phyloP scores from a whole-genome alignment of 345 rosid genomes.

The Eucalyptus curtisii region DNA sequence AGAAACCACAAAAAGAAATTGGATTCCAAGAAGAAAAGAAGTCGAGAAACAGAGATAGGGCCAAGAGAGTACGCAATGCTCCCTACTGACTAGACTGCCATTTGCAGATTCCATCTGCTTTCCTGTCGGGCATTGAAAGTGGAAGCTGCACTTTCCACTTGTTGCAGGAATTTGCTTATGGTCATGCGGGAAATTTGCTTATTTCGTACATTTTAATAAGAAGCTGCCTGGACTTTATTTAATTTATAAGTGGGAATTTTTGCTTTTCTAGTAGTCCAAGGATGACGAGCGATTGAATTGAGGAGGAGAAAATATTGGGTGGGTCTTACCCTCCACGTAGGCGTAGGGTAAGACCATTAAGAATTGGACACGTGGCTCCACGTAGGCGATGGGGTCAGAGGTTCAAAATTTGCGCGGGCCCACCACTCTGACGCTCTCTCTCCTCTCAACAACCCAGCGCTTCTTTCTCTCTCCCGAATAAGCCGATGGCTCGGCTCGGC shows the following conservation, averaged over 20 bases:
- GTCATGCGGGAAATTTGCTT: background rate
- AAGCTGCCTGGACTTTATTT: background rate
- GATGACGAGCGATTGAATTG: background rate
- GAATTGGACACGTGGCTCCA: no score
- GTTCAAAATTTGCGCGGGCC: no score
- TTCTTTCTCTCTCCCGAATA: no score
- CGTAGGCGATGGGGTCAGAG: no score
- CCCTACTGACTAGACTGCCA: background rate
- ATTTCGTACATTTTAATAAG: background rate
- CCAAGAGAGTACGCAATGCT: background rate
- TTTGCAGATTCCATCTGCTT: background rate
- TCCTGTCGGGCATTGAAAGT: constrained; percentile 1
- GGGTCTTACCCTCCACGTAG: no score
- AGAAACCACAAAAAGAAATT: background rate
- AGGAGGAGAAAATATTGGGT: no score
- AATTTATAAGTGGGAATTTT: background rate
- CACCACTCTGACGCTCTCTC: no score
- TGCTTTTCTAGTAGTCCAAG: background rate
- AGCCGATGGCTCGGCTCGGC: no score
- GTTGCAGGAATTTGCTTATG: background rate
- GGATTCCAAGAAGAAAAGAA: background rate
- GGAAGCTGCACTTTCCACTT: background rate
- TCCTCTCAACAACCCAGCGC: no score
- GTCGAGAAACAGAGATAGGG: background rate
- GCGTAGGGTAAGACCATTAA: no score